phyloP scores from a whole-genome alignment of 192 early-diverging fungal species.

The Backusella macrospora region DNA sequence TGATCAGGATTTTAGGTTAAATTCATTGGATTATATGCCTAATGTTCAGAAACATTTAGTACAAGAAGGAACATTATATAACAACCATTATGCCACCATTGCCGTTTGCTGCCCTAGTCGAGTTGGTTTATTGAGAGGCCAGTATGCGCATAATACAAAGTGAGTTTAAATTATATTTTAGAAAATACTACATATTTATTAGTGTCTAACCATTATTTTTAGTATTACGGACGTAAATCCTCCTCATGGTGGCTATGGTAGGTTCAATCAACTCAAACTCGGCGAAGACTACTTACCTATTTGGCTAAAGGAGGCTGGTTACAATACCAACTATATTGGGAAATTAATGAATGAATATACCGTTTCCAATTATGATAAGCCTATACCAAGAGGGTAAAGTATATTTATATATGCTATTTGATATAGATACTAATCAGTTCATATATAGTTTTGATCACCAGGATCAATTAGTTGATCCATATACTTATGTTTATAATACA shows the following conservation, averaged over 20 bases:
- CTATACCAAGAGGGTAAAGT: constrained; percentile 35
- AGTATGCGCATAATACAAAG: constrained; percentile 70
- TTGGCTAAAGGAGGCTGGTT: constrained; percentile 60
- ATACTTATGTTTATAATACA: constrained; percentile 56
- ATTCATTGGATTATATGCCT: constrained; percentile 64
- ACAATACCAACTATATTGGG: constrained; percentile 68
- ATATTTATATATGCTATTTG: neutral
- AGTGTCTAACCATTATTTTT: neutral
- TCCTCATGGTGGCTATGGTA: constrained; percentile 47
- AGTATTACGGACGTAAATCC: constrained; percentile 39
- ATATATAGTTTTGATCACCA: constrained; percentile 17
- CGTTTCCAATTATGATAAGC: constrained; percentile 41
- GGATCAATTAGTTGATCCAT: constrained; percentile 55
- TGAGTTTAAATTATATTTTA: constrained; percentile 23
- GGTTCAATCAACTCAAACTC: constrained; percentile 41
- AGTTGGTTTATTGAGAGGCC: constrained; percentile 57
- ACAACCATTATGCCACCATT: constrained; percentile 64
- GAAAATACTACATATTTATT: neutral
- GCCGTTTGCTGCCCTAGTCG: constrained; percentile 68
- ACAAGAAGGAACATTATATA: constrained; percentile 59
- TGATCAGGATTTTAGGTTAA: constrained; percentile 61
- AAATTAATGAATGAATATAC: constrained; percentile 63
- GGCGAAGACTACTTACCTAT: constrained; percentile 52
- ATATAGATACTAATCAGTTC: neutral
- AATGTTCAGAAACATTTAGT: constrained; percentile 62